Evolutionary conservation across 345 rosid species (phyloP), one percentile per base, ranked within the genome.

Genomic region (Dipteronia dyeriana): DNA sequence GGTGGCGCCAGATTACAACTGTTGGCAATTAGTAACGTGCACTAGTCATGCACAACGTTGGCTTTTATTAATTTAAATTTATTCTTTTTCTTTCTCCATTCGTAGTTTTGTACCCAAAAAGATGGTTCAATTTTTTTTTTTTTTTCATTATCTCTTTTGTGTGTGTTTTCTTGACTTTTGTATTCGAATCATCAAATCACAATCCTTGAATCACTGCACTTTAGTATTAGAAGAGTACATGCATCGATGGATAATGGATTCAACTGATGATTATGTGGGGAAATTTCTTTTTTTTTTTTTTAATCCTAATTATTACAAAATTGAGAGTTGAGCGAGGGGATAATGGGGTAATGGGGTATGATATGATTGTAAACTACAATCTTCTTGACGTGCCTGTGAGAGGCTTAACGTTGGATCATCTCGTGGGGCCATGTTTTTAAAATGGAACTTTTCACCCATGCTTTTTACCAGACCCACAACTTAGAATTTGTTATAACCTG

Each of bases 1-100:
- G 77, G 80, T 88, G 90, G 84, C 81, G 80, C 88, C 87, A 71
- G 87, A 69, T 78, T 79, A 62, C 67, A 62, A 16, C 26, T 53
- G 14, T 49, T 49, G 19, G 54, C 25, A 17, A n/a, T n/a, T 57
- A 57, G 20, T 20, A 57, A n/a, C 17, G 17, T 57, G 62, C 62
- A 20, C 62, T 57, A 17, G 7, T 57, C 63, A 59, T 20, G 26
- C 26, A 16, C 3, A 2, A 7, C 26, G 63, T 22, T 59, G 63
- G 2, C 12, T 19, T 20, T 59, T 20, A 20, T 59, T 9, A n/a
- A 20, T 59, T 59, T 6, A 0, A 4, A 9, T 53, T 53, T 34
- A 34, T 53, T 17, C 9, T 19, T 9, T 41, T 41, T 41, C 45
- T 41, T 41, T 41, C 45, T 41, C 45, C 9, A 41, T 41, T 7